These are phyloP conservation scores for Suillus decipiens DNA, from an alignment of 768 basidiomycete species.

Conservation along the genomic window DNA sequence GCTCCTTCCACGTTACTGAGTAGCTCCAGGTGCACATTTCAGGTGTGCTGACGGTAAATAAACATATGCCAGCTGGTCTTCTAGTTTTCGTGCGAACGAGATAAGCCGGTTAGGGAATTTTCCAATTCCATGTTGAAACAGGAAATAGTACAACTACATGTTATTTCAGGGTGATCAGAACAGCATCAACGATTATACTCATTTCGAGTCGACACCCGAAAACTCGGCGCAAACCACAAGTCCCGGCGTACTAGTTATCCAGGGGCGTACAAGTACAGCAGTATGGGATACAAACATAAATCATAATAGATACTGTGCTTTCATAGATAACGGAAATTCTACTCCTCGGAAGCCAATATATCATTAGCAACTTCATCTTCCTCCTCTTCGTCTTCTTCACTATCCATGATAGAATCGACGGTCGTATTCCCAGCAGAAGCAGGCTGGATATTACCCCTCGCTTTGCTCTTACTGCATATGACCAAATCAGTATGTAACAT, in stretches of 20 bases:
- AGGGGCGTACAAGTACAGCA: background rate
- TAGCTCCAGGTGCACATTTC: background rate
- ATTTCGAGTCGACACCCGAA: background rate
- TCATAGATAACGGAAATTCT: background rate
- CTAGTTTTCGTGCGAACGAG: background rate
- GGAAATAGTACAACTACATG: background rate
- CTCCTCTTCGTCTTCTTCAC: slow-evolving; percentile 49
- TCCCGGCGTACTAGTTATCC: background rate
- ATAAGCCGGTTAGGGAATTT: background rate
- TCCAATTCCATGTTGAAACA: background rate
- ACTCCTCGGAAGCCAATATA: slow-evolving; percentile 38
- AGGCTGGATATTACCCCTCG: slow-evolving; percentile 17
- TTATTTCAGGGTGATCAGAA: background rate
- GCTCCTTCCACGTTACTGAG: background rate
- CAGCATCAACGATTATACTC: background rate
- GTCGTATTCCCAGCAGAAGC: slow-evolving; percentile 20
- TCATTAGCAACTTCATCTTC: slow-evolving; percentile 45
- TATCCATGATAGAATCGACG: slow-evolving; percentile 56
- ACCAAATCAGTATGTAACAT: slow-evolving; percentile 8
- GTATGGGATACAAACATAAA: background rate
- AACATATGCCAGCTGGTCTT: background rate
- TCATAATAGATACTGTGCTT: slow-evolving; percentile 8
- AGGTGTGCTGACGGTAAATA: background rate
- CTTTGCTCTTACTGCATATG: slow-evolving; percentile 18
- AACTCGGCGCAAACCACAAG: background rate